Evolutionary conservation across 1,284 basidiomycete genomes (phyloP).

Genomic region (Rhodotorula sp.): DNA sequence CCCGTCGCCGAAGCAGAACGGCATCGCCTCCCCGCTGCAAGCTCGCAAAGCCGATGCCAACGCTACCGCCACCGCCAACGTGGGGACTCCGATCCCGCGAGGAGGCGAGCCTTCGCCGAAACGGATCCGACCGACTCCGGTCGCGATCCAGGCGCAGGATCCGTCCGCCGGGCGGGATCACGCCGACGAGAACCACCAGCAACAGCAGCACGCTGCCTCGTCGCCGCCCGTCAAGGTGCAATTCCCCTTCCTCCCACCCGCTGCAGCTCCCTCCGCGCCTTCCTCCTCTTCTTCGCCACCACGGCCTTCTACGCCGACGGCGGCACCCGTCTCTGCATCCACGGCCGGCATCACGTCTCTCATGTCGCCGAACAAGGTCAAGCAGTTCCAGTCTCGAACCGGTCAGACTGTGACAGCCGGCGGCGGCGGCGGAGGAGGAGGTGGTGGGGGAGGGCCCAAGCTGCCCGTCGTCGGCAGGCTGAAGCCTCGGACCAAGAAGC

Average conservation of each 20-base stretch:
- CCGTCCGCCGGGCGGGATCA: not conserved
- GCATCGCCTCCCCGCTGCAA: not conserved
- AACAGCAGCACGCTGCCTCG: not conserved
- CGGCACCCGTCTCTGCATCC: not conserved
- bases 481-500: not conserved
- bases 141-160: not conserved
- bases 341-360: not conserved
- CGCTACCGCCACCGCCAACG: not conserved
- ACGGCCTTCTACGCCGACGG: not conserved
- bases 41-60: not conserved
- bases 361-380: not conserved
- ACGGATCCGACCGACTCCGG: not conserved
- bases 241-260: slow-evolving; percentile 3
- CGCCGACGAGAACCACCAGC: not conserved
- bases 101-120: not conserved
- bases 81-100: not conserved
- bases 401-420: not conserved
- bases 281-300: not conserved
- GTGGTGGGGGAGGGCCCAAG: not conserved
- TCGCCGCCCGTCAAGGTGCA: slow-evolving; percentile 3
- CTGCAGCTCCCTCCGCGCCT: not conserved
- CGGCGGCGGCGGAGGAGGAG: too few relatives aligned
- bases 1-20: not conserved
- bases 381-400: not conserved
- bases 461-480: not conserved